Conservation (phyloP, 1,284 basidiomycete genomes). For the Moesziomyces parantarcticus region DNA sequence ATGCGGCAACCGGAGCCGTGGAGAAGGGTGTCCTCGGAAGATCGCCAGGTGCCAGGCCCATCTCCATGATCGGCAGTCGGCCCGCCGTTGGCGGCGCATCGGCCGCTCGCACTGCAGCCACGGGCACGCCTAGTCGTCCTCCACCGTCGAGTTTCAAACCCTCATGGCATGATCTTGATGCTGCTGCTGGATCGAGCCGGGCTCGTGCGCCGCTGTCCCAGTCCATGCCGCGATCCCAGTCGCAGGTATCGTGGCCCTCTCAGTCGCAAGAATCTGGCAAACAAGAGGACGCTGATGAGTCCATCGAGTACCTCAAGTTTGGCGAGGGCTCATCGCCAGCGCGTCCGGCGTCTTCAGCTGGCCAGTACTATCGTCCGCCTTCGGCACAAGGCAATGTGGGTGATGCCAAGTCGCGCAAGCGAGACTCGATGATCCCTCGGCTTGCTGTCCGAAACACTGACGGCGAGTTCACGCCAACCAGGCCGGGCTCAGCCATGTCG, state of each 20-base stretch:
- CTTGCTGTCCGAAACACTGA: constrained; percentile 33
- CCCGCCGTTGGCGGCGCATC: background rate
- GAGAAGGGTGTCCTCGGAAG: constrained; percentile 41
- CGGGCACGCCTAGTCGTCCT: constrained; percentile 31
- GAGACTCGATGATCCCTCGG: constrained; percentile 53
- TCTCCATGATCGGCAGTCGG: constrained; percentile 21
- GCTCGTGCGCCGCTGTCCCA: constrained; percentile 7
- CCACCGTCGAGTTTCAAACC: constrained; percentile 43
- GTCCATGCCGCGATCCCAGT: constrained; percentile 37
- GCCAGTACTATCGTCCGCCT: constrained; percentile 56
- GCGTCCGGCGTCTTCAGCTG: constrained; percentile 43
- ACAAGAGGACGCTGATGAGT: constrained; percentile 15
- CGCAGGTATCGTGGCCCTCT: constrained; percentile 33
- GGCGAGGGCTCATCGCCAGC: constrained; percentile 6
- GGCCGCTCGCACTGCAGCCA: constrained; percentile 3
- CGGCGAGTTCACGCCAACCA: constrained; percentile 13
- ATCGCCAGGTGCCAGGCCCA: constrained; percentile 19
- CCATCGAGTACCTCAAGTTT: constrained; percentile 38
- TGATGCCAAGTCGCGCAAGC: constrained; percentile 34
- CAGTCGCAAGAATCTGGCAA: background rate
- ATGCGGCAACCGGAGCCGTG: constrained; percentile 31
- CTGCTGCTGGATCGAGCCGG: constrained; percentile 1
- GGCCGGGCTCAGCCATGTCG: constrained; percentile 57
- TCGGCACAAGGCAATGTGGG: constrained; percentile 44
- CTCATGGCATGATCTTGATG: constrained; percentile 38